Base-by-base conservation (phyloP, 2,329 filamentous ascomycete genomes). In the Teratosphaeriaceae sp. region DNA sequence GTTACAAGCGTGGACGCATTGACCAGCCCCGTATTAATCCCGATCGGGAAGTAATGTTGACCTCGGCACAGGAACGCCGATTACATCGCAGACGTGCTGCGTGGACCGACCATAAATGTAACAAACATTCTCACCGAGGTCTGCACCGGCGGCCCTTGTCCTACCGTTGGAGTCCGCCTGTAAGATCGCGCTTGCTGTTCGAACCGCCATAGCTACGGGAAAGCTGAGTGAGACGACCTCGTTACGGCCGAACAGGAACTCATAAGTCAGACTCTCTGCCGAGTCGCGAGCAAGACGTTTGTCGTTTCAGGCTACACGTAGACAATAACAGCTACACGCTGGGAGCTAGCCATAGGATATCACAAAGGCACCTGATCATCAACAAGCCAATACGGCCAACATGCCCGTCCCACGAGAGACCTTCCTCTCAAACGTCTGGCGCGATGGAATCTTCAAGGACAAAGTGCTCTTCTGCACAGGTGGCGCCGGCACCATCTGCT, bases 401-500 rank as follows among this genome's bases (percentile, higher is more conserved):
- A 89, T 88, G 85, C 67, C 83, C 23, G 64, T 88, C 39, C 76
- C 83, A 6, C 81, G 80, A 55, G 82, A 80, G 40, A 75, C 85
- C 48, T 94, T 88, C 59, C 63, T 96, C 53, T 94, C 86, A 65
- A 75, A 80, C 46, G 79, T 88, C 55, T 96, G 89, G 88, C 82
- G 76, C 55, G 84, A 94, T 66, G 86, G 83, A 51, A 83, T 96
- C 50, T 95, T 96, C 63, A 78, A 83, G 50, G 81, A 83, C 62
- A 90, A 92, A 59, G 89, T 97, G 34, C 79, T 90, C 54, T 95
- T 97, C 67, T 94, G 94, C 59, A 98, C 92, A 3, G 92, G 92
- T 45, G 92, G 92, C 40, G 88, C 88, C 4, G 90, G 92, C 43
- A 84, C 85, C 20, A 97, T 98, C 60, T 96, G 92, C 71, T 92